Conservation (phyloP, 2,329 filamentous ascomycete species). For the Alternaria novae-zelandiae region DNA sequence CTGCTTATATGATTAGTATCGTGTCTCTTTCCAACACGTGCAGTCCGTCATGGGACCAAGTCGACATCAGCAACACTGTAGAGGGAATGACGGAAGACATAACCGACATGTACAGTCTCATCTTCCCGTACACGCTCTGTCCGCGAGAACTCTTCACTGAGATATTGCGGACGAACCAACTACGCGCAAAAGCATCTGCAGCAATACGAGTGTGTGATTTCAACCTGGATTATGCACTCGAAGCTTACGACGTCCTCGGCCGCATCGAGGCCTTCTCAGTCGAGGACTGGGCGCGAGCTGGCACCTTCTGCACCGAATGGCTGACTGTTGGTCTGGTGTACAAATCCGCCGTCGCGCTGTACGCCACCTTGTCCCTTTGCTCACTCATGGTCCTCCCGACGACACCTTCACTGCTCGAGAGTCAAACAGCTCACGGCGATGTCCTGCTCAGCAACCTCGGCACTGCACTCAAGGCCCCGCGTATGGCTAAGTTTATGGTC, state of each 20-base stretch:
- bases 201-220: constrained; percentile 12
- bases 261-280: constrained; percentile 30
- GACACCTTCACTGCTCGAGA: constrained; percentile 21
- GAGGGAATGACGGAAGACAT: constrained; percentile 23
- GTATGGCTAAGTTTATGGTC: constrained; percentile 24
- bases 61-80: constrained; percentile 22
- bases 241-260: constrained; percentile 28
- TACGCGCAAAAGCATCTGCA: constrained; percentile 23
- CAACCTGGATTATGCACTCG: constrained; percentile 11
- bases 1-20: constrained; percentile 23
- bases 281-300: constrained; percentile 38
- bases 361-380: constrained; percentile 37
- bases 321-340: constrained; percentile 31
- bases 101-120: constrained; percentile 25
- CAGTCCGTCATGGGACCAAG: constrained; percentile 33
- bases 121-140: constrained; percentile 39
- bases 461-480: constrained; percentile 6
- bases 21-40: constrained; percentile 33
- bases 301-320: constrained; percentile 28
- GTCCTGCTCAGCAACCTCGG: constrained; percentile 15
- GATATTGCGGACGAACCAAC: constrained; percentile 31
- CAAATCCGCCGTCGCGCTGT: constrained; percentile 33
- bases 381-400: constrained; percentile 26
- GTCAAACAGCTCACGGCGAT: constrained; percentile 21
- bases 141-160: constrained; percentile 32